Evolutionary conservation across 257 asterid species (phyloP).

Genomic region (Nicotiana tomentosiformis): DNA sequence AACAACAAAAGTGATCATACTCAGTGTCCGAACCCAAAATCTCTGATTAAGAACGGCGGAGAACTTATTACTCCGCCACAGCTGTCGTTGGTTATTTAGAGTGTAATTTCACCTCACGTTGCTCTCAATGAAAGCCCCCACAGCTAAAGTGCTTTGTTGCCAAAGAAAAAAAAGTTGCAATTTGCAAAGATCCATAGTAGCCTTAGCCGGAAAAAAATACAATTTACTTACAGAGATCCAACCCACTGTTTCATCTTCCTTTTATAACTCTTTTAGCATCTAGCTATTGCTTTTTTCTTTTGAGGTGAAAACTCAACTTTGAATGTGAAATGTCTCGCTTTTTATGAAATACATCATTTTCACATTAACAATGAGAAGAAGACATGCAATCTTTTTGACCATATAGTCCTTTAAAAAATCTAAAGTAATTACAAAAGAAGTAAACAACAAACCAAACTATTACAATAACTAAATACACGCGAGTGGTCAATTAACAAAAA

Average conservation of each 20-base stretch:
- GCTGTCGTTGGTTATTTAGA: no score
- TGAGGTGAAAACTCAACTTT: neutral
- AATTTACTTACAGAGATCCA: neutral
- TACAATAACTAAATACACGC: constrained; percentile 12
- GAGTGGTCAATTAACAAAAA: neutral
- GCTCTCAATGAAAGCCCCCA: constrained; percentile 9
- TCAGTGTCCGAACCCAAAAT: rapidly evolving
- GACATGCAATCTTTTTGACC: neutral
- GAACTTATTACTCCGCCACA: no score
- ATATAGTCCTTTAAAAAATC: constrained; percentile 14
- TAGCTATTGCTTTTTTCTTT: neutral
- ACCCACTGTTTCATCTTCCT: neutral
- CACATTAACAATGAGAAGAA: neutral
- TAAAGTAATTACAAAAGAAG: constrained; percentile 1
- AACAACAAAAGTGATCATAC: no score
- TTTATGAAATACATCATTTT: neutral
- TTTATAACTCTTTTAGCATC: neutral
- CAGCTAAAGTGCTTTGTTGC: neutral
- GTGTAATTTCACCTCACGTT: neutral
- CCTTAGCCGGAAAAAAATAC: neutral
- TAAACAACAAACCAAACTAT: constrained; percentile 15
- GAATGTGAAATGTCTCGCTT: neutral
- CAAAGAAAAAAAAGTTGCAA: neutral
- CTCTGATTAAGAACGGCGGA: no score
- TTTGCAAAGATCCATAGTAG: neutral